These are phyloP conservation scores for Flueggea neowawraea DNA, from an alignment of 441 rosid species.

Conservation along the genomic window DNA sequence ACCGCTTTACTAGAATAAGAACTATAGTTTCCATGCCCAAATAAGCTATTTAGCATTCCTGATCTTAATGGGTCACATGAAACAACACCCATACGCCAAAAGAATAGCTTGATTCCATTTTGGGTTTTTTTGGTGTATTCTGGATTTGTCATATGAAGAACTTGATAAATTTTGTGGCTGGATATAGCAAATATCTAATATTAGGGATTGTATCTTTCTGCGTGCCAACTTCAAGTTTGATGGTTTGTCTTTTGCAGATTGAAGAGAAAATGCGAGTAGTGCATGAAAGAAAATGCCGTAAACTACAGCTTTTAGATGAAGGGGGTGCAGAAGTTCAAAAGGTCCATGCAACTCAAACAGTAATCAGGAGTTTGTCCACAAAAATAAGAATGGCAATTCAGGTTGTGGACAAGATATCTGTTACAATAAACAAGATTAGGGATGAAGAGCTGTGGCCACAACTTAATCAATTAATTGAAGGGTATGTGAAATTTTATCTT, in stretches of 20 bases:
- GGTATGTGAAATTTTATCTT: conserved; percentile 40
- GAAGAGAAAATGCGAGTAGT: conserved; percentile 86
- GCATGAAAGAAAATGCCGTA: conserved; percentile 69
- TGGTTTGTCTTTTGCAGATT: conserved; percentile 37
- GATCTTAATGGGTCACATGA: no score
- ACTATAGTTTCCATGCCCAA: no score
- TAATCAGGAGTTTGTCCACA: conserved; percentile 63
- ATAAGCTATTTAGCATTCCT: no score
- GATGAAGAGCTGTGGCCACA: conserved; percentile 99
- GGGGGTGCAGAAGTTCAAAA: conserved; percentile 80
- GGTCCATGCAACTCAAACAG: conserved; percentile 47
- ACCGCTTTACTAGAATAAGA: no score
- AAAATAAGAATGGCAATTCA: conserved; percentile 90
- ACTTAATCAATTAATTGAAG: conserved; percentile 74
- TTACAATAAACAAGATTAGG: conserved; percentile 83
- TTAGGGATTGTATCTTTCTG: background rate
- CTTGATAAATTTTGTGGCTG: no score
- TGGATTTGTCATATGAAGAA: background rate
- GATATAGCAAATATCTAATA: background rate
- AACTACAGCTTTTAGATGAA: conserved; percentile 70
- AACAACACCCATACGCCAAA: no score
- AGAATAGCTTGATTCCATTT: background rate
- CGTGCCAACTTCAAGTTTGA: background rate
- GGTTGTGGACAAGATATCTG: conserved; percentile 79
- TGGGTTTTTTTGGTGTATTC: background rate